These are phyloP conservation scores for Phytopythium cucurbitacearum DNA, from an alignment of 352 stramenopile species.

Conservation along the genomic window DNA sequence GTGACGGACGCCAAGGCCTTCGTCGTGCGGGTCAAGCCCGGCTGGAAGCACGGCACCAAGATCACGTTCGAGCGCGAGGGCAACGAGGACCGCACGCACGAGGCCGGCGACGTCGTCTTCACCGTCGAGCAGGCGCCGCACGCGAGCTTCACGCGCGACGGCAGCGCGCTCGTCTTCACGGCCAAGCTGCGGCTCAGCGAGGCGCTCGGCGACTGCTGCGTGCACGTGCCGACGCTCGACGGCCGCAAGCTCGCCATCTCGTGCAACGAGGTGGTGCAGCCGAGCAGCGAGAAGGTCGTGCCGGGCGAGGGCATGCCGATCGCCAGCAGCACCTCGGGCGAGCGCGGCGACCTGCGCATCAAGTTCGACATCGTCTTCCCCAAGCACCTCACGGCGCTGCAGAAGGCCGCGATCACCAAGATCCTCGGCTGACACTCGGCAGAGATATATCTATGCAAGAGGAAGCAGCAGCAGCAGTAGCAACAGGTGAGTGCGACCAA, in stretches of 20 bases:
- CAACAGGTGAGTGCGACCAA: too few relatives aligned
- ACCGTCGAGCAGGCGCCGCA: slow-evolving; percentile 86
- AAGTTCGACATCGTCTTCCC: slow-evolving; percentile 96
- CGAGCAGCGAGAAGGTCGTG: slow-evolving; percentile 88
- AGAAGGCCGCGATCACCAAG: slow-evolving; percentile 88
- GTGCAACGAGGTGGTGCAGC: slow-evolving; percentile 91
- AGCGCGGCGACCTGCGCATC: slow-evolving; percentile 92
- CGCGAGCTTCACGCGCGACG: slow-evolving; percentile 86
- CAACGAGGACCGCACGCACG: slow-evolving; percentile 90
- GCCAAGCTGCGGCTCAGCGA: slow-evolving; percentile 95
- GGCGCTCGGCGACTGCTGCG: slow-evolving; percentile 92
- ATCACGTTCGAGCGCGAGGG: slow-evolving; percentile 95
- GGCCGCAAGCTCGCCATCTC: slow-evolving; percentile 91
- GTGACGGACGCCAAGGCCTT: slow-evolving; percentile 82
- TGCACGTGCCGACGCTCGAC: slow-evolving; percentile 95
- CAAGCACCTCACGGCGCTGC: slow-evolving; percentile 87
- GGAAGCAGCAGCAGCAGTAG: too few relatives aligned
- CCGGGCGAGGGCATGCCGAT: slow-evolving; percentile 95
- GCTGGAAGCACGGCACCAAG: slow-evolving; percentile 93
- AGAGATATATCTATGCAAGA: not conserved
- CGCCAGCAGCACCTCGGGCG: slow-evolving; percentile 35
- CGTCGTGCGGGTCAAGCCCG: slow-evolving; percentile 88
- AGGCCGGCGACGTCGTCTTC: slow-evolving; percentile 94
- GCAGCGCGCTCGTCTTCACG: slow-evolving; percentile 90
- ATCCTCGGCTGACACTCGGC: slow-evolving; percentile 51